Conservation (phyloP, 371 early-diverging fungal species). For the Mycotypha africana region DNA sequence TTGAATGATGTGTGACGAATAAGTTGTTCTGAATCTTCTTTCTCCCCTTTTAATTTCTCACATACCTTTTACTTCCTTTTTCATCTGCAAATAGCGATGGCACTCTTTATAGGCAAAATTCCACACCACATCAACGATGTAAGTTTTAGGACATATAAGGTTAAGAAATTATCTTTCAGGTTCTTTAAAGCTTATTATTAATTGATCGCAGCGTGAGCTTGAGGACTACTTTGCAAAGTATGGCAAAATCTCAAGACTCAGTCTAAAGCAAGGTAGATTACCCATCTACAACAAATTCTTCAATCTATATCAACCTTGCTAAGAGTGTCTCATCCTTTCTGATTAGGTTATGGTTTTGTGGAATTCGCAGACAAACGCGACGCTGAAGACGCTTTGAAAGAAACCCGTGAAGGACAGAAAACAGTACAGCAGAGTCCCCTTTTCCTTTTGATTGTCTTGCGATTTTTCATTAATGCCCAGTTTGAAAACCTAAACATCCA, state of each 20-base stretch:
- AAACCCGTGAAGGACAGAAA: constrained; percentile 50
- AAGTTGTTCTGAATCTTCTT: no score
- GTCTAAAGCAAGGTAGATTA: constrained; percentile 52
- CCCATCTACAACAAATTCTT: neutral
- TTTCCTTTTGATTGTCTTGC: no score
- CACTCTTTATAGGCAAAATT: constrained; percentile 38
- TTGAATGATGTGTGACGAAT: no score
- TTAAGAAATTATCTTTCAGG: neutral
- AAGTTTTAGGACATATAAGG: constrained; percentile 6
- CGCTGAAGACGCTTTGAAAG: constrained; percentile 69
- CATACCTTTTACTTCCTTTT: constrained; percentile 3
- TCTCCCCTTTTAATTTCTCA: constrained; percentile 1
- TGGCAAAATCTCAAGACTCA: constrained; percentile 69
- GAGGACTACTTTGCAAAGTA: constrained; percentile 71
- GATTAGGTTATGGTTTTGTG: constrained; percentile 70
- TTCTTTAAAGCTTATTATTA: neutral
- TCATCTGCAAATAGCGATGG: constrained; percentile 15
- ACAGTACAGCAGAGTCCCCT: no score
- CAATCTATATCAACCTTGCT: no score
- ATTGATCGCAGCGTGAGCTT: constrained; percentile 48
- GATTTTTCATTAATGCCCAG: no score
- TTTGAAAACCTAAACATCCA: no score
- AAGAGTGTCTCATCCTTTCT: no score
- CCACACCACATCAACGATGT: constrained; percentile 31
- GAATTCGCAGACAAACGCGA: constrained; percentile 66